Percentiles rank a stretch among this genome's conserved stretches.
Evolutionary conservation across 2,329 filamentous ascomycete genomes (phyloP).

Genomic region (Calonectria fujianensis): DNA sequence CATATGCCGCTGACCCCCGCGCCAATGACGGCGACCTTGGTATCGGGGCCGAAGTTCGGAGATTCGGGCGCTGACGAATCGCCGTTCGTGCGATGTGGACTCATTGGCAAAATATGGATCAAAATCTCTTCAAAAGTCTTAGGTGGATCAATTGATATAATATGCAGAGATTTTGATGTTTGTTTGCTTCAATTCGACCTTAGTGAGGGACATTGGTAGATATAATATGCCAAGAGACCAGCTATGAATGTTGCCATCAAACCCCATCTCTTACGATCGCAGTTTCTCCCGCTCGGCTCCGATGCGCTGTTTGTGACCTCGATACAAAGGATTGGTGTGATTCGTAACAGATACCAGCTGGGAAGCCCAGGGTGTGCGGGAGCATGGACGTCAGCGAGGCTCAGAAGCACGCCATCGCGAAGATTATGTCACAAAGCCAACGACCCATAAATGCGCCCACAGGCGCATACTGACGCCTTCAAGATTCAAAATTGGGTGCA

Average conservation of each 20-base stretch:
- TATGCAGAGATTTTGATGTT: neutral
- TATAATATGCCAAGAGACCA: constrained; percentile 25
- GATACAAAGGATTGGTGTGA: constrained; percentile 5
- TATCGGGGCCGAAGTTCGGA: constrained; percentile 35
- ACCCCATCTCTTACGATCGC: constrained; percentile 40
- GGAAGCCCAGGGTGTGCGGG: constrained; percentile 21
- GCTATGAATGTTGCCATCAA: constrained; percentile 34
- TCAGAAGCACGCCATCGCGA: constrained; percentile 49
- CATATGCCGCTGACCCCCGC: constrained; percentile 64
- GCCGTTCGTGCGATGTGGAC: constrained; percentile 41
- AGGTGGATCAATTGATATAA: neutral
- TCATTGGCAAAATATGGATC: constrained; percentile 30
- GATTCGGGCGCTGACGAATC: neutral
- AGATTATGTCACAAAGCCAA: constrained; percentile 48
- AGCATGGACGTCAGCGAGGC: constrained; percentile 30
- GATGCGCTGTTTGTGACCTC: constrained; percentile 29
- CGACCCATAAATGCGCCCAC: constrained; percentile 26
- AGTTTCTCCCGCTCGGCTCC: constrained; percentile 40
- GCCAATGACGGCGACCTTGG: constrained; percentile 62
- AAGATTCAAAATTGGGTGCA: constrained; percentile 36
- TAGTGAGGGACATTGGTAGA: constrained; percentile 14
- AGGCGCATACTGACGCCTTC: constrained; percentile 43
- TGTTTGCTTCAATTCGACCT: neutral
- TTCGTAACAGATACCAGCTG: constrained; percentile 31
- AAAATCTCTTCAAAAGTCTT: neutral